phyloP scores from a whole-genome alignment of 2,329 filamentous ascomycete species.

The Coniochaeta pulveracea region DNA sequence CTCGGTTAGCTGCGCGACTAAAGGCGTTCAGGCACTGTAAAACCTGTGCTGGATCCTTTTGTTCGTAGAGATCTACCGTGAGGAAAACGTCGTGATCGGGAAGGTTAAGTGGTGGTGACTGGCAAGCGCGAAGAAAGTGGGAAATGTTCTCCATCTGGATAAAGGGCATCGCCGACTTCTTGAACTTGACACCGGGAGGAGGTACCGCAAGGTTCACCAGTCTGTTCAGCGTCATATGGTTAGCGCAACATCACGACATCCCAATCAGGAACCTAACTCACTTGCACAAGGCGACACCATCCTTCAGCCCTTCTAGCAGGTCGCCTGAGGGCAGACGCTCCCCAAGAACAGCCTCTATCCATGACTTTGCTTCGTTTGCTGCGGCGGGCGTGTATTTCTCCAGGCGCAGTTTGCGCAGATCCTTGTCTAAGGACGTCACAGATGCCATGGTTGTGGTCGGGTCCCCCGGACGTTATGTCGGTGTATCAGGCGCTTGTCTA shows the following conservation, averaged over 20 bases:
- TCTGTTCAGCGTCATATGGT: conserved; percentile 28
- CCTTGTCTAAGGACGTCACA: conserved; percentile 85
- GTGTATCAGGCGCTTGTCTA: too few relatives aligned
- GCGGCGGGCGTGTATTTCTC: conserved; percentile 88
- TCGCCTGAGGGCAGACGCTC: conserved; percentile 63
- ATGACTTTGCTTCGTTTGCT: conserved; percentile 70
- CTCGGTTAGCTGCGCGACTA: conserved; percentile 69
- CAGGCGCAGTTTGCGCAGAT: conserved; percentile 85
- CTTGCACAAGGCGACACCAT: conserved; percentile 90
- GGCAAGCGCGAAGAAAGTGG: conserved; percentile 83
- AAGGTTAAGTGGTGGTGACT: conserved; percentile 72
- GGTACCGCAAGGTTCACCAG: conserved; percentile 73
- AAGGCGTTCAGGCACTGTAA: conserved; percentile 87
- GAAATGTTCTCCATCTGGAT: conserved; percentile 99
- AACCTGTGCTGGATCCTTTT: conserved; percentile 92
- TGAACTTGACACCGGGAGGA: conserved; percentile 75
- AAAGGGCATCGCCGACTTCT: conserved; percentile 89
- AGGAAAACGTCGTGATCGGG: conserved; percentile 93
- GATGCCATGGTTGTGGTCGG: conserved; percentile 65
- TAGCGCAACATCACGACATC: too few relatives aligned
- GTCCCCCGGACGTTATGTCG: too few relatives aligned
- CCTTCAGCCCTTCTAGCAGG: conserved; percentile 75
- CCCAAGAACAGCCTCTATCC: conserved; percentile 76
- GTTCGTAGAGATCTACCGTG: conserved; percentile 91
- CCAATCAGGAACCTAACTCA: conserved; percentile 27